Percentiles rank a stretch among this genome's conserved stretches.
phyloP scores from a whole-genome alignment of 2,329 filamentous ascomycete species.

The Arthrobotrys iridis region DNA sequence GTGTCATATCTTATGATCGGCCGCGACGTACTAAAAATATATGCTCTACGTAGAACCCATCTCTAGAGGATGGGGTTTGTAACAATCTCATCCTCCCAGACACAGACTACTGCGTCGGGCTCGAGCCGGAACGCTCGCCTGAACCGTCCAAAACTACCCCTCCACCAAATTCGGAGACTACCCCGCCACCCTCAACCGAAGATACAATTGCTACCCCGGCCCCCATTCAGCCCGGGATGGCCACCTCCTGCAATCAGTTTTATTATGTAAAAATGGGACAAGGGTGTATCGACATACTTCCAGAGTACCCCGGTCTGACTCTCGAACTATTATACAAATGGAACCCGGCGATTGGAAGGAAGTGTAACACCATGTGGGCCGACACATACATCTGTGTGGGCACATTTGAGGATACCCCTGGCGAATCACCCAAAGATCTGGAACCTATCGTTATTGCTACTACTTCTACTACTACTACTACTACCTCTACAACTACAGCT shows the following conservation, averaged over 20 bases:
- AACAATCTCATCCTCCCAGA: constrained; percentile 9
- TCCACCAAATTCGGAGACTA: too few relatives aligned
- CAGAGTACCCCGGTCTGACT: constrained; percentile 6
- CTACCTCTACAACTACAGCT: not conserved
- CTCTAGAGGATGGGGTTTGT: constrained; percentile 16
- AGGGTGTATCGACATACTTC: constrained; percentile 20
- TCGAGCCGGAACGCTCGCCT: not conserved
- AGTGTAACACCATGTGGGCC: constrained; percentile 16
- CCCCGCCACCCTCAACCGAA: too few relatives aligned
- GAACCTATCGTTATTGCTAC: not conserved
- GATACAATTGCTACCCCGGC: not conserved
- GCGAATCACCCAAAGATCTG: not conserved
- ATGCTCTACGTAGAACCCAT: constrained; percentile 23
- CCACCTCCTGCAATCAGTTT: constrained; percentile 25
- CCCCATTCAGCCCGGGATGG: constrained; percentile 4
- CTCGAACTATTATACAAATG: constrained; percentile 18
- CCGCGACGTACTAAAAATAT: too few relatives aligned
- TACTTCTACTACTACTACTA: not conserved
- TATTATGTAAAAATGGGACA: constrained; percentile 14
- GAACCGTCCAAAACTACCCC: not conserved
- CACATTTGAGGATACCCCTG: not conserved
- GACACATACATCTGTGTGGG: constrained; percentile 27
- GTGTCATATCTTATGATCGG: too few relatives aligned
- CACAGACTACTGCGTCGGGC: constrained; percentile 21
- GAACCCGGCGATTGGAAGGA: constrained; percentile 33